Conservation (phyloP, 306 rosid genomes). For the Gastrolobium villosum region DNA sequence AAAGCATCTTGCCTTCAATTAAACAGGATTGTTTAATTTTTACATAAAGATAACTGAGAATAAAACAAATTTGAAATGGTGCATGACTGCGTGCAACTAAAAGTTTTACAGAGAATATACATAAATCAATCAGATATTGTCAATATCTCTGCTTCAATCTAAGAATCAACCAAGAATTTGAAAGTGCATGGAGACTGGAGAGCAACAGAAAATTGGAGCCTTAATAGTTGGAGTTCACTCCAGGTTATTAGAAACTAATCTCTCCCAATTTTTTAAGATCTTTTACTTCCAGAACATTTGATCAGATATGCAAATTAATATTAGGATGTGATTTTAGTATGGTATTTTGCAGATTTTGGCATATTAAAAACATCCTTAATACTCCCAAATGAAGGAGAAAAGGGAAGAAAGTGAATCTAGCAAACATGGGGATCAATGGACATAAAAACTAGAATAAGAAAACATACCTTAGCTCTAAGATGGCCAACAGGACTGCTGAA, state of each 20-base stretch:
- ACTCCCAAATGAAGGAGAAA: background rate
- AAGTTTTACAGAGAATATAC: constrained; percentile 1
- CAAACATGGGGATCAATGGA: background rate
- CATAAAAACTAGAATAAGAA: constrained; percentile 24
- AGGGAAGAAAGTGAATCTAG: background rate
- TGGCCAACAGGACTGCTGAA: constrained; percentile 94
- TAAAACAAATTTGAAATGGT: background rate
- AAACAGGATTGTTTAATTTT: background rate
- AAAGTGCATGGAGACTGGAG: constrained; percentile 7
- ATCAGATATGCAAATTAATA: constrained; percentile 4
- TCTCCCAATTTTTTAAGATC: background rate
- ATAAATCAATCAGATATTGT: constrained; percentile 3
- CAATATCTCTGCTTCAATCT: background rate
- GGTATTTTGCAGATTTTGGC: background rate
- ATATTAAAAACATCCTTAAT: constrained; percentile 12
- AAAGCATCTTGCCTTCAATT: background rate
- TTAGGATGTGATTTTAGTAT: background rate
- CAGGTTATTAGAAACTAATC: background rate
- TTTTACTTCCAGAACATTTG: background rate
- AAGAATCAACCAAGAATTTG: constrained; percentile 10
- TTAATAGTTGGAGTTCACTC: background rate
- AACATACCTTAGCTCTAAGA: constrained; percentile 92
- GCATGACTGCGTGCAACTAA: background rate
- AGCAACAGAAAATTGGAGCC: constrained; percentile 16
- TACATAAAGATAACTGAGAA: background rate